phyloP scores from a whole-genome alignment of 805 yeast species.

The Kazachstania martiniae region DNA sequence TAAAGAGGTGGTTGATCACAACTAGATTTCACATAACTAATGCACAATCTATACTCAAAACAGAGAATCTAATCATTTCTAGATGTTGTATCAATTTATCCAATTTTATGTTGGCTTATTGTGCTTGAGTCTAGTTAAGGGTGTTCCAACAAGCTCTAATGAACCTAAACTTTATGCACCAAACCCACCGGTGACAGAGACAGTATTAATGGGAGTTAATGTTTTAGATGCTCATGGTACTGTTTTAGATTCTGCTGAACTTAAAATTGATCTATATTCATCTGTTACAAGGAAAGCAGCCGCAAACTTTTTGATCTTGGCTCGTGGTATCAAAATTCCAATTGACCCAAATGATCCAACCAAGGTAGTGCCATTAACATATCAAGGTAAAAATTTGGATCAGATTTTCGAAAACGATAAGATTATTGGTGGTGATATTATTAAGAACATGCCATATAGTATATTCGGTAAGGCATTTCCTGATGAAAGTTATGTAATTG shows the following conservation, averaged over 20 bases:
- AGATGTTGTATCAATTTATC: neutral
- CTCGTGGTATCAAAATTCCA: conserved; percentile 33
- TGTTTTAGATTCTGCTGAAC: conserved; percentile 12
- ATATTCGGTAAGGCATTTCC: conserved; percentile 64
- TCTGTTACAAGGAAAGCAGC: conserved; percentile 53
- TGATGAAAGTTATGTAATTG: conserved; percentile 65
- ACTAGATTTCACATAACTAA: too few species aligned
- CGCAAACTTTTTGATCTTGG: conserved; percentile 44
- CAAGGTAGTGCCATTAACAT: conserved; percentile 27
- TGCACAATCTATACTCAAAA: too few species aligned
- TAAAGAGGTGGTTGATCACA: neutral
- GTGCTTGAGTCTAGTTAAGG: neutral
- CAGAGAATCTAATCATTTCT: too few species aligned
- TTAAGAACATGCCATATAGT: conserved; percentile 64
- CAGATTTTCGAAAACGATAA: conserved; percentile 62
- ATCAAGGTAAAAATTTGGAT: conserved; percentile 57
- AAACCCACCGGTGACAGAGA: conserved; percentile 26
- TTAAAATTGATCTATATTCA: conserved; percentile 56
- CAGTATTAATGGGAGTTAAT: conserved; percentile 18
- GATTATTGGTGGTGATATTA: conserved; percentile 87
- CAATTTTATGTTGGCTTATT: neutral
- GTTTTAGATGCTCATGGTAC: conserved; percentile 13
- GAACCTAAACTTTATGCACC: conserved; percentile 17
- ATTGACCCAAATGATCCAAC: conserved; percentile 20
- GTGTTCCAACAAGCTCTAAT: neutral